Percentiles rank a stretch among this genome's conserved stretches.
Evolutionary conservation across 805 yeast species (phyloP).

Genomic region (Hanseniaspora taiwanica): DNA sequence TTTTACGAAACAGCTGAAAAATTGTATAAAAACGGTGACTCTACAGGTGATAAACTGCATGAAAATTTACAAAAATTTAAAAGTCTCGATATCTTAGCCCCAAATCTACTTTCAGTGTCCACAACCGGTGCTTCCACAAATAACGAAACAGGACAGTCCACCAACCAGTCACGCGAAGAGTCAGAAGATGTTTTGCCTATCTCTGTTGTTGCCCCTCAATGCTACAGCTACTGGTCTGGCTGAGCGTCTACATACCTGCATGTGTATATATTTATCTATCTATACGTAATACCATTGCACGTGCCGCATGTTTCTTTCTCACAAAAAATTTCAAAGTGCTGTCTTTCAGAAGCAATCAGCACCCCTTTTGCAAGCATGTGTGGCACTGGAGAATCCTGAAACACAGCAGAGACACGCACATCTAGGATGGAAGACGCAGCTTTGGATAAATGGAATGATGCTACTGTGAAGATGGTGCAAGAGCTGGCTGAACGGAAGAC

Average conservation of each 20-base stretch:
- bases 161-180: no score
- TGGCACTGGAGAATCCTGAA: no score
- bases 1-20: conserved; percentile 44
- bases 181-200: conserved; percentile 35
- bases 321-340: background rate
- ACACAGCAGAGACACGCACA: no score
- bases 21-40: no score
- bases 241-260: no score
- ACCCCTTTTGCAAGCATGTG: no score
- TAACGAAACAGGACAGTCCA: background rate
- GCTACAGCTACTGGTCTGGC: conserved; percentile 57
- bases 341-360: background rate
- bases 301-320: background rate
- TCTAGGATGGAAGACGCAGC: no score
- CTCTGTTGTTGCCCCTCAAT: conserved; percentile 47
- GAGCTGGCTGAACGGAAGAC: conserved; percentile 56
- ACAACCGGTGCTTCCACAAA: background rate
- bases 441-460: conserved; percentile 59
- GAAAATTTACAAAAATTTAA: conserved; percentile 1
- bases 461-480: conserved; percentile 61
- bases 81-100: background rate
- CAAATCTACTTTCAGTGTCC: background rate
- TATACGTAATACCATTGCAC: no score
- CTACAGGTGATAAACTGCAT: conserved; percentile 9
- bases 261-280: no score